A percentile compares a stretch with the other conserved stretches of the same genome.
Evolutionary conservation across 2,329 filamentous ascomycete species (phyloP).

Genomic region (Rhynchosporium agropyri): DNA sequence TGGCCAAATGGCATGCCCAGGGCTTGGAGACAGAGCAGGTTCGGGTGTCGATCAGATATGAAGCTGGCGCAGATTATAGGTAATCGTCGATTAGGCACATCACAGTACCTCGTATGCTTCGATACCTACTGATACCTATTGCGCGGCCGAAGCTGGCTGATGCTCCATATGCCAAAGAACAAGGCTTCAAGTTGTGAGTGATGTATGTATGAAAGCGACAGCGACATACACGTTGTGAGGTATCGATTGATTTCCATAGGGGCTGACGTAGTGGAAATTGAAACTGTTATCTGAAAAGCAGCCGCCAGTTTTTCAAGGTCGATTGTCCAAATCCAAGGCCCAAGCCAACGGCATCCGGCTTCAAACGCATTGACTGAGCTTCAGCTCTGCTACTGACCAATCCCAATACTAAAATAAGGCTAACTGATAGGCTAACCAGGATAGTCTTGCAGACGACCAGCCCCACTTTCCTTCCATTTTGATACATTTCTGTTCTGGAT

Average conservation of each 20-base stretch:
- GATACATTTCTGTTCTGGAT: background rate
- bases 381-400: background rate
- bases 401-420: background rate
- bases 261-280: background rate
- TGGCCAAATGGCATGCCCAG: background rate
- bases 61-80: background rate
- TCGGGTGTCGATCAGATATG: background rate
- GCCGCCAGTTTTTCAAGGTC: too few species aligned
- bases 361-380: slow-evolving; percentile 4
- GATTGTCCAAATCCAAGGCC: background rate
- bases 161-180: background rate
- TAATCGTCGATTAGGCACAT: background rate
- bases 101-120: too few species aligned
- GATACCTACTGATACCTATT: too few species aligned
- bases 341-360: background rate
- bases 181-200: background rate
- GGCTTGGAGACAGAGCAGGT: slow-evolving; percentile 3
- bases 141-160: slow-evolving; percentile 7
- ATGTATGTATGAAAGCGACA: background rate
- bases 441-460: background rate
- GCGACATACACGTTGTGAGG: too few species aligned
- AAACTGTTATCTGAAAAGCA: background rate
- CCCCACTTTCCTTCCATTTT: background rate
- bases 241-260: background rate
- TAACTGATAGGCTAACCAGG: background rate